Evolutionary conservation across 805 yeast species (phyloP), one percentile per base, ranked within the genome.

Genomic region (Citeromyces nyonsensis): DNA sequence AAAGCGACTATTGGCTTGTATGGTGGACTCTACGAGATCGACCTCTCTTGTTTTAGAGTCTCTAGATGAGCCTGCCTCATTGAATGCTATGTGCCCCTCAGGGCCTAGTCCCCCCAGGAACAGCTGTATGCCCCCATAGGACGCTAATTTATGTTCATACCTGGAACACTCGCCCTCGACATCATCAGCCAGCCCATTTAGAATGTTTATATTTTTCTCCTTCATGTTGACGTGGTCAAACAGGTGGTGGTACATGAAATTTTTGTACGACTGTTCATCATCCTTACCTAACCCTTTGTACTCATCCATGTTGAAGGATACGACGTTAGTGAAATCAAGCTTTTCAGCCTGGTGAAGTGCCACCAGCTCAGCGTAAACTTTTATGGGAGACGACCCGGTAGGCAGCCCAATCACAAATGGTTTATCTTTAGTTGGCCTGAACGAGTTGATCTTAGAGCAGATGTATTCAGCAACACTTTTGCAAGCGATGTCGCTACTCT

Each of bases 291-390:
- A 49, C 1, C 70, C 69, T 30, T 63, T 51, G 44, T 70, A 70
- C 48, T 70, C 77, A 43, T 70, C 77, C 76, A 69, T 70, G 48
- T 70, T 69, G 54, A 71, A 71, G 9, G 73, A 65, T 11, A 69
- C 67, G 31, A 71, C 77, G 44, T 69, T 54, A 35, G 52, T 49
- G 50, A 70, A 70, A 14, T 61, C 53, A 6, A 70, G 55, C 25
- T 43, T 44, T 8, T 66, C 65, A 15, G 41, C 39, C 35, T 57
- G 54, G 49, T 69, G 53, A 8, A 62, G 62, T 30, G 51, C 50
- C 15, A 70, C 61, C 28, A 70, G 51, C 30, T 50, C 47, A 32
- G 59, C 52, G 44, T 70, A 70, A 9, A 70, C 64, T 3, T 64
- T 66, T 43, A 67, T 73, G 10, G 77, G 76, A 4, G 74, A 67